phyloP scores from a whole-genome alignment of 306 rosid genomes.

The Prunus davidiana region DNA sequence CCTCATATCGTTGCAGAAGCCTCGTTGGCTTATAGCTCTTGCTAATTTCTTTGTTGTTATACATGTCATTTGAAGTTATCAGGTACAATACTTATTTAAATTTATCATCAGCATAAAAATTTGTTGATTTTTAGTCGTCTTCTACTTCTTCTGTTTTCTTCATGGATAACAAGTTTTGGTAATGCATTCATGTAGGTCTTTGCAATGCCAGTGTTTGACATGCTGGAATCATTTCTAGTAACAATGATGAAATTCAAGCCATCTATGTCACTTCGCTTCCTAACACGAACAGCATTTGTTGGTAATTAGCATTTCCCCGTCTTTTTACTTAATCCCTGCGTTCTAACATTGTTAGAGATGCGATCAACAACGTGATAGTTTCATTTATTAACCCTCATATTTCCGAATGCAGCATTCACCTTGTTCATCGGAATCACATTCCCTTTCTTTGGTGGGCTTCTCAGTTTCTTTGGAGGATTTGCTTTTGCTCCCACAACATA shows the following conservation, averaged over 20 bases:
- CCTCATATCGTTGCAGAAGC: conserved; percentile 35
- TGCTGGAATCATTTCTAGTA: conserved; percentile 28
- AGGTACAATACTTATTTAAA: not conserved
- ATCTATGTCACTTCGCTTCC: conserved; percentile 23
- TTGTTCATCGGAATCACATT: conserved; percentile 31
- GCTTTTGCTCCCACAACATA: conserved; percentile 43
- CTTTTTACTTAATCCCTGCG: not conserved
- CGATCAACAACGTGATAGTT: not conserved
- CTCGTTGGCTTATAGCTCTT: conserved; percentile 27
- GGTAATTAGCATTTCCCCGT: conserved; percentile 18
- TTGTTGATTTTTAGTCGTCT: not conserved
- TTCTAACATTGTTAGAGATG: not conserved
- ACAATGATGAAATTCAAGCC: conserved; percentile 34
- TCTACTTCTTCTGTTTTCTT: not conserved
- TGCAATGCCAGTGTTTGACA: conserved; percentile 39
- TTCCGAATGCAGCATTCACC: conserved; percentile 26
- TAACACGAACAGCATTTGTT: conserved; percentile 25
- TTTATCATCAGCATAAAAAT: not conserved
- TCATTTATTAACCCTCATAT: not conserved
- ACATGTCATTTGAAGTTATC: conserved; percentile 49
- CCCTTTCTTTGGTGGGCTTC: conserved; percentile 49
- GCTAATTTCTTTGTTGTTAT: conserved; percentile 40
- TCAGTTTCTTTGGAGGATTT: conserved; percentile 45
- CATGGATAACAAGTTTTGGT: not conserved
- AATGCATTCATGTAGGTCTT: conserved; percentile 19